Evolutionary conservation across 495 filamentous ascomycete species (phyloP).

Genomic region (Chaetomium cochliodes): DNA sequence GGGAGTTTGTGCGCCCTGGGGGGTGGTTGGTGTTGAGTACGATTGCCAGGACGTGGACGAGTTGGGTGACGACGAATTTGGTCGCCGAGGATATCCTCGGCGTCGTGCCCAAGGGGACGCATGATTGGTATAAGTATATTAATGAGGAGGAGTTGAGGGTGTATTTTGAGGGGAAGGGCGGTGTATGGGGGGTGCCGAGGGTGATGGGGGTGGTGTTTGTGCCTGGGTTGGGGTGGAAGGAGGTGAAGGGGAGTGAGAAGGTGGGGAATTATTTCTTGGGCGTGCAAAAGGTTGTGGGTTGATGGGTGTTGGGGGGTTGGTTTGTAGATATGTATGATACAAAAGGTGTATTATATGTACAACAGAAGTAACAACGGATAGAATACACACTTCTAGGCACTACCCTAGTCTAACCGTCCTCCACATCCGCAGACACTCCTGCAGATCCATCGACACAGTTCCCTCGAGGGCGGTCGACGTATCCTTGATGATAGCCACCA

Average conservation of each 20-base stretch:
- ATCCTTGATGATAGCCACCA: slow-evolving; percentile 53
- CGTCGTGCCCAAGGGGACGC: slow-evolving; percentile 87
- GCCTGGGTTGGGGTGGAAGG: slow-evolving; percentile 87
- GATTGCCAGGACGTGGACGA: slow-evolving; percentile 81
- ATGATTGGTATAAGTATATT: slow-evolving; percentile 94
- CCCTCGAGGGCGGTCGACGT: slow-evolving; percentile 49
- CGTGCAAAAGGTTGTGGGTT: slow-evolving; percentile 57
- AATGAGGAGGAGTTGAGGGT: slow-evolving; percentile 75
- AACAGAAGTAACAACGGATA: neutral
- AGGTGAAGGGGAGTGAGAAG: slow-evolving; percentile 76
- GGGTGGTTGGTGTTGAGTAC: slow-evolving; percentile 91
- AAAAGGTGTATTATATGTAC: neutral
- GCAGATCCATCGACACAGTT: slow-evolving; percentile 57
- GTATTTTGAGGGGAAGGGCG: slow-evolving; percentile 55
- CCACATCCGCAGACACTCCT: slow-evolving; percentile 61
- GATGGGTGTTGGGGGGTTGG: neutral
- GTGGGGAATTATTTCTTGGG: slow-evolving; percentile 98
- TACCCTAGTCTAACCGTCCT: slow-evolving; percentile 57
- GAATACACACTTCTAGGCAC: neutral
- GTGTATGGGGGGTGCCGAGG: slow-evolving; percentile 50
- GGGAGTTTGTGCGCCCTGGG: slow-evolving; percentile 77
- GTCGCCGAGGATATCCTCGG: slow-evolving; percentile 85
- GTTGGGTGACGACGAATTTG: slow-evolving; percentile 87
- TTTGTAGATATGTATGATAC: slow-evolving; percentile 3
- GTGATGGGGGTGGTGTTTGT: slow-evolving; percentile 88